Evolutionary conservation across 192 early-diverging fungal genomes (phyloP).

Genomic region (Umbelopsis sp.): DNA sequence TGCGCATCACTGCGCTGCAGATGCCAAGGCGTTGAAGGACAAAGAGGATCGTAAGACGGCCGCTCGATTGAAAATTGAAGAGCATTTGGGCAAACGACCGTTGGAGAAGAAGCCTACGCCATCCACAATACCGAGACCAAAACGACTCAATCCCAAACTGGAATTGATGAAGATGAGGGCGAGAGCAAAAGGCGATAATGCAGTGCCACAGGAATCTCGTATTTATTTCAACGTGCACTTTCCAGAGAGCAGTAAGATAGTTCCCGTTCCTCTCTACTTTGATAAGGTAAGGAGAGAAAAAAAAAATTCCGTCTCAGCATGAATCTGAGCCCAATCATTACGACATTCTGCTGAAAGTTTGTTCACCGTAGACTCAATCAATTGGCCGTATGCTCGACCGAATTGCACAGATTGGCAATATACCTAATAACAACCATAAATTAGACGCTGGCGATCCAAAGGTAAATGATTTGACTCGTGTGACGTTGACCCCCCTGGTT

Average conservation of each 20-base stretch:
- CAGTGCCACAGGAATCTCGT: slow-evolving; percentile 26
- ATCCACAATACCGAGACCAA: neutral
- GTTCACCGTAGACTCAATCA: slow-evolving; percentile 17
- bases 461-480: slow-evolving; percentile 13
- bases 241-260: slow-evolving; percentile 7
- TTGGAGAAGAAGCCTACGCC: neutral
- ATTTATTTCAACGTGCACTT: slow-evolving; percentile 30
- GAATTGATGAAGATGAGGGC: slow-evolving; percentile 37
- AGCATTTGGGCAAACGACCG: slow-evolving; percentile 18
- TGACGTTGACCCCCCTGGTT: neutral
- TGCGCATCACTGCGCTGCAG: slow-evolving; percentile 25
- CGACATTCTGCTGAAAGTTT: neutral
- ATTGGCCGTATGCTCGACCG: slow-evolving; percentile 33
- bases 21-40: slow-evolving; percentile 6
- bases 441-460: slow-evolving; percentile 17
- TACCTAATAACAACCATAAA: slow-evolving; percentile 31
- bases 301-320: too few species aligned
- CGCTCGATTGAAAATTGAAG: slow-evolving; percentile 24
- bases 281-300: slow-evolving; percentile 29
- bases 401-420: slow-evolving; percentile 19
- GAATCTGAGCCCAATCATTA: too few species aligned
- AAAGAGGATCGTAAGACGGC: slow-evolving; percentile 24
- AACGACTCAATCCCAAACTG: slow-evolving; percentile 24
- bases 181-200: slow-evolving; percentile 26
- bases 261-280: slow-evolving; percentile 27